Base-by-base conservation (phyloP, 75 land plant genomes). In the Pseudotsuga menziesii region DNA sequence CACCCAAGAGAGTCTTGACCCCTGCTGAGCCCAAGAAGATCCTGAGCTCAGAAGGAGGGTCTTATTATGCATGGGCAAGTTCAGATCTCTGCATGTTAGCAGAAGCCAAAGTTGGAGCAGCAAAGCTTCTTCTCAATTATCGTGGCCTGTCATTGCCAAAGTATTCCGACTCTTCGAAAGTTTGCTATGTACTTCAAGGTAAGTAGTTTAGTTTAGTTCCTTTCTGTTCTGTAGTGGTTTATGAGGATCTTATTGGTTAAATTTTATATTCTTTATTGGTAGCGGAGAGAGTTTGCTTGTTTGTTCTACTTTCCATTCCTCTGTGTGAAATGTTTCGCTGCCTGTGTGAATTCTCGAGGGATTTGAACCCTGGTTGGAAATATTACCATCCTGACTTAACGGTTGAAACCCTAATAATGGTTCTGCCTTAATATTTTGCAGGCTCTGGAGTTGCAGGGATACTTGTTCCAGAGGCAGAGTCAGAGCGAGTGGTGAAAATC, bases 171-270 rank as follows among this genome's bases (percentile, higher is more conserved):
- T 90, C 91, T 5, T 69, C 91, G 27, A 87, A 86, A 81, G 81
- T 92, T 62, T 86, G 84, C 41, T 92, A 92, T 80, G 95, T 92
- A 4, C 86, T 92, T 25, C 83, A 86, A 86, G 95, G 95, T 90
- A 81, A 11, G 58, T 77, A 15, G 61, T 79, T 58, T 17, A 61
- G 9, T 75, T 78, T 36, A 79, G 62, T 76, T 25, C 66, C 13
- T 29, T 80, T 78, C 3, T 74, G 15, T 2, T 48, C 12, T 48
- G 12, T 29, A n/a, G n/a, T n/a, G 9, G 54, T 48, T 48, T 11
- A 48, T 48, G 52, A 9, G 52, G 52, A 8, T 48, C 9, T 48
- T 48, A 8, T 8, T 8, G 52, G 11, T 48, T 8, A 8, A 48
- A 44, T 0, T 44, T 44, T 48, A 0, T 29, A 29, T 29, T 0